Percentiles rank a stretch among this genome's conserved stretches.
phyloP scores from a whole-genome alignment of 2,329 filamentous ascomycete genomes.

The Penicillium sp. region DNA sequence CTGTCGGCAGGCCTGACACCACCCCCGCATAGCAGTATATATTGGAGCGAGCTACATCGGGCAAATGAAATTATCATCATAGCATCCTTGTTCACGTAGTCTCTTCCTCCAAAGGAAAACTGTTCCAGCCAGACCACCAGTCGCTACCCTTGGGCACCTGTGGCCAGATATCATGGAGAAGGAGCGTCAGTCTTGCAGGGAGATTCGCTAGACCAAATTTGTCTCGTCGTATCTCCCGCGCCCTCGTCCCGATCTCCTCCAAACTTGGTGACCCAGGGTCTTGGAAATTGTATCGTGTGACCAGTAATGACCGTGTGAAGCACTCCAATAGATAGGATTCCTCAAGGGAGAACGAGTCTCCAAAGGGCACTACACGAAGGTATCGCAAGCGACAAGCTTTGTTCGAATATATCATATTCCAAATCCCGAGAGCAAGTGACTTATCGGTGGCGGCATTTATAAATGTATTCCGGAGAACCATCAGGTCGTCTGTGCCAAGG shows the following conservation, averaged over 20 bases:
- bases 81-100: background rate
- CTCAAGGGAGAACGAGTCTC: background rate
- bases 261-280: background rate
- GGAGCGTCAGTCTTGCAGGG: background rate
- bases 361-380: constrained; percentile 7
- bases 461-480: background rate
- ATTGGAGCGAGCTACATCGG: too few relatives aligned
- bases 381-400: background rate
- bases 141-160: background rate
- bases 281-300: constrained; percentile 10
- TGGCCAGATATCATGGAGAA: constrained; percentile 9
- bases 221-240: constrained; percentile 2
- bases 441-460: constrained; percentile 18
- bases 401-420: too few relatives aligned
- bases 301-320: constrained; percentile 13
- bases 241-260: constrained; percentile 5
- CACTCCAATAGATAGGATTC: background rate
- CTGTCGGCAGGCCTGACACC: too few relatives aligned
- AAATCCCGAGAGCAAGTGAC: constrained; percentile 9
- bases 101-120: constrained; percentile 4
- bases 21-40: too few relatives aligned
- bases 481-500: background rate
- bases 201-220: background rate
- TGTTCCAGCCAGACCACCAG: constrained; percentile 7
- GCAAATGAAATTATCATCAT: too few relatives aligned